Evolutionary conservation across 495 filamentous ascomycete species (phyloP), one percentile per base, ranked within the genome.

Genomic region (Penicillium herquei): DNA sequence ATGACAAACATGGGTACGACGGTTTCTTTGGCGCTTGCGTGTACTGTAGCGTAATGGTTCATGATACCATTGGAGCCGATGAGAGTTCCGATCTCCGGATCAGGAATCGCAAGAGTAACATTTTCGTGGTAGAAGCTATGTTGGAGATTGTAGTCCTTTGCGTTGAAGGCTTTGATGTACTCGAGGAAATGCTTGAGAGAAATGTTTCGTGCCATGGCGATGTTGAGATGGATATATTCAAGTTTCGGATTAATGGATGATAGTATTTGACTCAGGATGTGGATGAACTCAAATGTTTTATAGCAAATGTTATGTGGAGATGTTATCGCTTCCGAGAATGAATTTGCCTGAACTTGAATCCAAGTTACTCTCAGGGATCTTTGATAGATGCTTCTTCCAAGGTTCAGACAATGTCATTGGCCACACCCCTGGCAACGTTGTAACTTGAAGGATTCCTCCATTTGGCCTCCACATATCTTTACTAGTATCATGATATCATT

Each of bases 111-210:
- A 7, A 54, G 42, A 3, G 51, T 54, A 6, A 54, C 51, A 54
- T 54, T 13, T 17, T 47, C 12, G 13, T 45, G 32, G 33, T 54
- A 54, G 41, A 46, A 54, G 13, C 37, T 46, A 21, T 54, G 51
- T 7, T 54, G 51, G 41, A 44, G n/a, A 0, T 34, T 11, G 17
- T 54, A 54, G 17, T 54, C 51, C 33, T 39, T 54, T 18, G 51
- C 51, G 18, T 54, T 54, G 42, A 54, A 54, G 33, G 51, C 51
- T 47, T 54, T 35, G 13, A 54, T 39, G 42, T 54, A 54, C 3
- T 46, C 33, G 9, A 54, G 42, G 32, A 54, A 54, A 9, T 46
- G 41, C 12, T 47, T 54, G 13, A 54, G 42, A 4, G 42, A 39
- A 3, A 54, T 43, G 5, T 37, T 37, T 37, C 12, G 34, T 13